phyloP scores from a whole-genome alignment of 2,329 filamentous ascomycete species.

The Pseudonectria foliicola region DNA sequence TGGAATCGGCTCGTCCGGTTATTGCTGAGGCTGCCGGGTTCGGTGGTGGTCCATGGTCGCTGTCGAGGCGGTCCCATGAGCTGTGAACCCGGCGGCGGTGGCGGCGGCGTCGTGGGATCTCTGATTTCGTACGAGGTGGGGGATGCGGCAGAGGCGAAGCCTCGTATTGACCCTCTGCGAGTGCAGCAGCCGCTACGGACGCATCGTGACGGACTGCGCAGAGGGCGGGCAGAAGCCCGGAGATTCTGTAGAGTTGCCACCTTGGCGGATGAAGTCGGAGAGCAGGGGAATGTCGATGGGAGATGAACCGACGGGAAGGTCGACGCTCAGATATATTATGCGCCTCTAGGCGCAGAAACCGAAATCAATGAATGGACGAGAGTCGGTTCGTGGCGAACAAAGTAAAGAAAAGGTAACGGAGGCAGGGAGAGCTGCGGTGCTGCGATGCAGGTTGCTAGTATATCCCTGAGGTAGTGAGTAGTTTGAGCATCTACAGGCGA shows the following conservation, averaged over 20 bases:
- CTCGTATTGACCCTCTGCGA: constrained; percentile 32
- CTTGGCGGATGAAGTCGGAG: constrained; percentile 17
- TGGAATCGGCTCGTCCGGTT: constrained; percentile 19
- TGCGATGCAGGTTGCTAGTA: too few species aligned
- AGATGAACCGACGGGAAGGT: too few species aligned
- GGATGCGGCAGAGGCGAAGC: constrained; percentile 24
- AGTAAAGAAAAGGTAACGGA: too few species aligned
- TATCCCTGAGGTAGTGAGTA: too few species aligned
- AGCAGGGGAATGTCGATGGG: not conserved
- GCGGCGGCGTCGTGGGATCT: constrained; percentile 13
- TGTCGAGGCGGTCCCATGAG: constrained; percentile 7
- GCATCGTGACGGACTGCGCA: constrained; percentile 30
- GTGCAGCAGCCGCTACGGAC: constrained; percentile 29
- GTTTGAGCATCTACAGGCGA: too few species aligned
- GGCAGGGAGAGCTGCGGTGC: too few species aligned
- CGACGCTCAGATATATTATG: not conserved
- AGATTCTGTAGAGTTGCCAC: constrained; percentile 31
- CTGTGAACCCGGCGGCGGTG: too few species aligned
- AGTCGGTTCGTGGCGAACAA: too few species aligned
- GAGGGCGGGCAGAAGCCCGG: constrained; percentile 39
- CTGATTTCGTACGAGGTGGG: constrained; percentile 14
- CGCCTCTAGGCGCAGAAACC: too few species aligned
- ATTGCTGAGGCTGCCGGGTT: constrained; percentile 5
- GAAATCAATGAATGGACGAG: too few species aligned
- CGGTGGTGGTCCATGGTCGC: constrained; percentile 17